Base-by-base conservation (phyloP, 495 filamentous ascomycete genomes). In the Aspergillus affinis region DNA sequence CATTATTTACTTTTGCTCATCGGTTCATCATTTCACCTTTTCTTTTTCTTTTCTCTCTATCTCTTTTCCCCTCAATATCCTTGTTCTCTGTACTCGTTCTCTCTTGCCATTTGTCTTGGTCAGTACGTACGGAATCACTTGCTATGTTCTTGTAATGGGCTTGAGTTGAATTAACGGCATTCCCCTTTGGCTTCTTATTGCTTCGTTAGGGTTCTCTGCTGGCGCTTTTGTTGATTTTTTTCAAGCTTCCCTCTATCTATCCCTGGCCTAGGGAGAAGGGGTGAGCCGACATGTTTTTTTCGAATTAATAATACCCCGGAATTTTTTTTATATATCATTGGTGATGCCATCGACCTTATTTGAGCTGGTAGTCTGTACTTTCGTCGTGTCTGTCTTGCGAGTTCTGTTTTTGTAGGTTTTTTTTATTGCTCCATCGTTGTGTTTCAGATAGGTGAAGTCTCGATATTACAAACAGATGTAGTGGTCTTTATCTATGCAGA, bases 11-110 rank as follows among this genome's bases (percentile, higher is more conserved):
- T 45, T 41, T 21, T 57, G 1, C 27, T 48, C 36, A 60, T 66
- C 61, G 30, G 27, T 48, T 47, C 30, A 48, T 54, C 21, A 30
- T 45, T 55, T 47, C 20, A 59, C 47, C 29, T 60, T 59, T 53
- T 54, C 18, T 59, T 51, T 32, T 60, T 55, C 57, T 62, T 15
- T 20, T 52, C 21, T 9, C 45, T 46, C 48, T n/a, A 47, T 27
- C 27, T 52, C 51, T 54, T 19, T 54, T 19, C 32, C 29, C 32
- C 36, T 59, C 21, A 26, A 41, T 26, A 26, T 26, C 23, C 23
- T 26, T 26, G 23, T 26, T 2, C 23, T 26, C 23, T 26, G 23
- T 26, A 26, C 23, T 55, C 45, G 13, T 41, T 55, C 30, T 51
- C 32, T 32, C 20, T 41, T 51, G n/a, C 51, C 50, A 7, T 47